Base-by-base conservation (phyloP, 2,329 filamentous ascomycete genomes). In the Fusarium lateritium region DNA sequence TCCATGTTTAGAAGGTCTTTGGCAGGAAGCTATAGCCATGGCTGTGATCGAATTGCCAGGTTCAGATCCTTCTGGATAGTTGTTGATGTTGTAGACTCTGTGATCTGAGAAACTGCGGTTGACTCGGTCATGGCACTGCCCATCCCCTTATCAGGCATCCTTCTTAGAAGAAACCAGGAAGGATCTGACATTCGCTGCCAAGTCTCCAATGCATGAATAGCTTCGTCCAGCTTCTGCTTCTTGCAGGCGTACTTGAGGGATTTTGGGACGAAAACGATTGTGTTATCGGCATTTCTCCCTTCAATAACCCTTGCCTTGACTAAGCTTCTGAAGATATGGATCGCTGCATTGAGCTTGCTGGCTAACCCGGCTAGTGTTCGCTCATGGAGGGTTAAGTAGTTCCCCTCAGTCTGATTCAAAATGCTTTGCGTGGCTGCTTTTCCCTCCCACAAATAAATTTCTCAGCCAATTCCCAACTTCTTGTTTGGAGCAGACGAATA, bases 121-220 rank as follows among this genome's bases (percentile, higher is more conserved):
- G 39, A 42, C 7, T 6, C 24, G 17, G 39, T 17, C 4, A 44
- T 26, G 31, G 19, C n/a, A 9, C 36, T 54, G 7, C 28, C 21
- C 28, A 54, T 34, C 28, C 22, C 28, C 19, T n/a, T 19, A 5
- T 21, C 21, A 14, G 45, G 28, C 39, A 46, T 39, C 40, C 59
- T 57, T 51, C 56, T 47, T 15, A 62, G 22, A 1, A 56, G 26
- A 38, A 61, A 65, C 62, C 62, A 65, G 3, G 38, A 56, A 6
- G 56, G 62, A n/a, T 65, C 57, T 6, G 44, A 65, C 17, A 38
- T 53, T 24, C 47, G 50, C 34, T 56, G 40, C 57, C 62, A 65
- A 14, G 40, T 56, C 33, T 57, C 52, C 7, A 65, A 24, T 17
- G 45, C 56, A 11, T 31, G 21, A n/a, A 62, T 56, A n/a, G 58